Evolutionary conservation across 1,139 yeast species (phyloP), one percentile per base, ranked within the genome.

Genomic region (Diutina sp.): DNA sequence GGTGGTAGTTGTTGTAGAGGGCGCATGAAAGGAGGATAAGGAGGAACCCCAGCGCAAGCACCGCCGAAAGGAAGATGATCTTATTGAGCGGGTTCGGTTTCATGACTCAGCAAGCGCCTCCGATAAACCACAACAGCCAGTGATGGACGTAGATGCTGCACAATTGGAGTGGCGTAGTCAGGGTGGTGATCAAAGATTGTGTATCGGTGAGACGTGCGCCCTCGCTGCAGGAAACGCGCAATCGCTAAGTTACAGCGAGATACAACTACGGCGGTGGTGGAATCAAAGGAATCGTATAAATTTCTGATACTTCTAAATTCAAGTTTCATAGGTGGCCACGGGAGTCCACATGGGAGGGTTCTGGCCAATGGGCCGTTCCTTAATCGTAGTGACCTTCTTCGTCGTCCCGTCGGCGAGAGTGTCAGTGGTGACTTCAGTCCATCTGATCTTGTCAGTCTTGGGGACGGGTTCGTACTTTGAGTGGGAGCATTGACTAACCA

Each of bases 31-130:
- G 72, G 55, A 86, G 78, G 54, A 85, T 86, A 58, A 85, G 72
- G n/a, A 87, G 73, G 65, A 86, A 85, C 18, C 95, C 95, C 8
- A 85, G 72, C 1, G 95, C 91, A 53, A 87, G 72, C 51, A 86
- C 76, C 25, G 87, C 85, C 41, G 89, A 82, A 52, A 87, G 77
- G 60, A 84, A 84, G 61, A 86, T 84, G 62, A 87, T 84, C 65
- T 83, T 85, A 56, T 87, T 83, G 61, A 86, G 73, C 47, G 93
- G 89, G 59, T 80, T 77, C 62, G 8, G 46, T 44, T n/a, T 44
- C 46, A 44, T n/a, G 46, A 18, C 25, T 44, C 46, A 16, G 21
- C 18, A n/a, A 44, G 46, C 46, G 21, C 25, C 41, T 35, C 41
- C 41, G 11, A n/a, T 35, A 11, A 6, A 35, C 41, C 41, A 11